These are phyloP conservation scores for Millerozyma miso DNA, from an alignment of 805 yeast species.

Conservation along the genomic window DNA sequence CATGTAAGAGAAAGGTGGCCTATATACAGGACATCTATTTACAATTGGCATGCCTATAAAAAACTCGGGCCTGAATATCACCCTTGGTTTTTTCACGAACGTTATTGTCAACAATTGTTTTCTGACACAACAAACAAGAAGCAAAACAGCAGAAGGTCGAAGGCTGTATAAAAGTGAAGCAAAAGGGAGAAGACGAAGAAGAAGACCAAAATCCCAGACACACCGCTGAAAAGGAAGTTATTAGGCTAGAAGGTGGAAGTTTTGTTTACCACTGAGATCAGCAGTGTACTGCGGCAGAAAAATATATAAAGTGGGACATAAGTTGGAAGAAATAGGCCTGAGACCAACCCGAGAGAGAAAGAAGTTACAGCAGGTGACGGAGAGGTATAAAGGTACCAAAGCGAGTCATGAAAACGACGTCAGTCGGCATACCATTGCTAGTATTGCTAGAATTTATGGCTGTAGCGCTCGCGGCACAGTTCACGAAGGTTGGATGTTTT, in stretches of 20 bases:
- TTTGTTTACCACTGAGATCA: too few relatives aligned
- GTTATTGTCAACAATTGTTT: not conserved
- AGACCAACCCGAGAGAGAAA: too few relatives aligned
- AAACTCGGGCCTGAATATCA: not conserved
- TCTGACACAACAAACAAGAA: not conserved
- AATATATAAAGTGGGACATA: too few relatives aligned
- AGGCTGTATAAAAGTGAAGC: too few relatives aligned
- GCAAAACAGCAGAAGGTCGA: not conserved
- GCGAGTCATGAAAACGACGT: not conserved
- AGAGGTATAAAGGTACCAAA: too few relatives aligned
- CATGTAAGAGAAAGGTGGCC: not conserved
- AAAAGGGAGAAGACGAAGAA: too few relatives aligned
- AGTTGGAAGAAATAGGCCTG: too few relatives aligned
- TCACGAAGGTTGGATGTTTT: slow-evolving; percentile 21
- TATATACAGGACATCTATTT: not conserved
- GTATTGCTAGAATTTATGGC: not conserved
- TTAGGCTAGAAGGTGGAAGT: too few relatives aligned
- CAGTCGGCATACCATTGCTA: not conserved
- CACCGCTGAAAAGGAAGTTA: too few relatives aligned
- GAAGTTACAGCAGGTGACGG: too few relatives aligned
- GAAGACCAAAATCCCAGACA: too few relatives aligned
- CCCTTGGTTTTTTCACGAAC: not conserved
- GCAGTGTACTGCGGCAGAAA: too few relatives aligned
- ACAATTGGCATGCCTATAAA: not conserved
- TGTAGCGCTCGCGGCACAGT: slow-evolving; percentile 6